Conservation (phyloP, 345 rosid genomes). For the Linum tenue region DNA sequence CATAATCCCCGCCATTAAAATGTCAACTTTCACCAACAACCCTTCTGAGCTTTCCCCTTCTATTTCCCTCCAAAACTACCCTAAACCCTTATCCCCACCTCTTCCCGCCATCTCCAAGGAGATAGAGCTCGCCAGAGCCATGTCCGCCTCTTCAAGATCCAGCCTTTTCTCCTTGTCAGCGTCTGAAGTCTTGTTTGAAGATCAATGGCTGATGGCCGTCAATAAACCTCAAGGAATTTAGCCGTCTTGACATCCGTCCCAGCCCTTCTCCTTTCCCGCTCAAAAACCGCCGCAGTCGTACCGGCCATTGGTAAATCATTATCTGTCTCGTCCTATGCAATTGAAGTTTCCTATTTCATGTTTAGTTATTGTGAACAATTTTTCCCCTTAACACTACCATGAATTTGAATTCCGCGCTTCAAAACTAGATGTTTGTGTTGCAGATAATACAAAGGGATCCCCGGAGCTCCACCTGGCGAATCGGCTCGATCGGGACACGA, state of each 20-base stretch:
- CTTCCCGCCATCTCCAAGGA: too few relatives aligned
- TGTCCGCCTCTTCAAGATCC: too few relatives aligned
- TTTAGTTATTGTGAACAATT: background rate
- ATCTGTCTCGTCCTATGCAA: conserved; percentile 14
- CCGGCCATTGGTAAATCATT: conserved; percentile 22
- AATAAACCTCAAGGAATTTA: conserved; percentile 21
- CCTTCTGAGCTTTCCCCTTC: background rate
- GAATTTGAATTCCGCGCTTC: background rate
- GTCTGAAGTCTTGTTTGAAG: too few relatives aligned
- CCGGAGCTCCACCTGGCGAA: too few relatives aligned
- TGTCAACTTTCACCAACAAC: too few relatives aligned
- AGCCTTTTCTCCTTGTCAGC: too few relatives aligned
- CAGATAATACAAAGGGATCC: too few relatives aligned
- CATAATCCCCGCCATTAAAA: too few relatives aligned
- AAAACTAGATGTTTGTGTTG: background rate
- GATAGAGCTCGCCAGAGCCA: too few relatives aligned
- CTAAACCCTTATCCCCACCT: conserved; percentile 12
- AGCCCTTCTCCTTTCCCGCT: background rate
- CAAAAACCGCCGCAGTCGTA: background rate
- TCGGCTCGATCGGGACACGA: too few relatives aligned
- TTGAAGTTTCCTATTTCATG: conserved; percentile 11
- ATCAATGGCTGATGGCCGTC: too few relatives aligned
- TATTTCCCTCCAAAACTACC: conserved; percentile 28
- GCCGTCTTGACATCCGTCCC: conserved; percentile 47
- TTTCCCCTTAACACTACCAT: background rate